phyloP scores from a whole-genome alignment of 1,139 yeast genomes.

The Lodderomyces orthopsilosis region DNA sequence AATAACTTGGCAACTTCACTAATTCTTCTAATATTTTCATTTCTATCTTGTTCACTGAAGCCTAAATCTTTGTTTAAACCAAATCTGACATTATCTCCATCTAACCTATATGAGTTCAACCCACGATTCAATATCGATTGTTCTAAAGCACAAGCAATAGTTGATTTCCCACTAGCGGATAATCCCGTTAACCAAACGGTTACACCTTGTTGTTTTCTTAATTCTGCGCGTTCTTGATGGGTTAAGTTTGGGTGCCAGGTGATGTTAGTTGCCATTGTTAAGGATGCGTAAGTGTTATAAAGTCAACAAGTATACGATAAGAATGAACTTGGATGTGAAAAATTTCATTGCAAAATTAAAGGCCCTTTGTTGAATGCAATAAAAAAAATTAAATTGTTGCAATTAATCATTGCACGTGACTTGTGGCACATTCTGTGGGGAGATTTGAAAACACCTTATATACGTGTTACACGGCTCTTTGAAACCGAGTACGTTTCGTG shows the following conservation, averaged over 20 bases:
- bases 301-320: too few relatives aligned
- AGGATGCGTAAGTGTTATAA: background rate
- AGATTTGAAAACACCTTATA: too few relatives aligned
- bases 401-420: conserved; percentile 13
- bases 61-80: conserved; percentile 95
- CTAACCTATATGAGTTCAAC: conserved; percentile 78
- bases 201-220: conserved; percentile 81
- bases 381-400: background rate
- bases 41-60: conserved; percentile 85
- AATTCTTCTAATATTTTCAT: conserved; percentile 91
- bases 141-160: conserved; percentile 93
- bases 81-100: conserved; percentile 92
- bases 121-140: conserved; percentile 69
- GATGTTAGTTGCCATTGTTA: conserved; percentile 82
- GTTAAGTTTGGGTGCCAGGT: conserved; percentile 94
- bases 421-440: background rate
- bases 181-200: conserved; percentile 95
- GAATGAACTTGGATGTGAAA: background rate
- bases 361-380: background rate
- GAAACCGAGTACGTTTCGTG: too few relatives aligned
- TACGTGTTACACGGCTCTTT: too few relatives aligned
- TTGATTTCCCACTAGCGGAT: conserved; percentile 92
- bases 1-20: conserved; percentile 89
- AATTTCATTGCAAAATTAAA: conserved; percentile 1
- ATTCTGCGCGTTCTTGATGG: conserved; percentile 68